Evolutionary conservation across 805 yeast genomes (phyloP).

Genomic region (Brettanomyces custersianus): DNA sequence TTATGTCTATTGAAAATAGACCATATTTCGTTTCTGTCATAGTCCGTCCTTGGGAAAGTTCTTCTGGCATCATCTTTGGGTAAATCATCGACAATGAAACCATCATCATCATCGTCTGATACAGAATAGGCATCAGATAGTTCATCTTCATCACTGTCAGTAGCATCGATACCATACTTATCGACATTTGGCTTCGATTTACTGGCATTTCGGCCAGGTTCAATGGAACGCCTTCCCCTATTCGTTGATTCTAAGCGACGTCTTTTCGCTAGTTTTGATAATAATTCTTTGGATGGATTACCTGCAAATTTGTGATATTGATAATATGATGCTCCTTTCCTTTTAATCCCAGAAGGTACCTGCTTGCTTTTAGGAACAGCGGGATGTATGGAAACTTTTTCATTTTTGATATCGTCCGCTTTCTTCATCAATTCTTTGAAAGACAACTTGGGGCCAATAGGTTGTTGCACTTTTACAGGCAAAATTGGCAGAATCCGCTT

Average conservation of each 20-base stretch:
- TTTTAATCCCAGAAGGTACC: background rate
- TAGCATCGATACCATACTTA: conserved; percentile 23
- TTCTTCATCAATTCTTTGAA: conserved; percentile 63
- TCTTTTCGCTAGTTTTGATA: background rate
- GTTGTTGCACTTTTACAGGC: conserved; percentile 6
- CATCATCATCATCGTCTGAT: conserved; percentile 34
- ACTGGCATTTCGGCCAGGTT: conserved; percentile 3
- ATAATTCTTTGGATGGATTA: conserved; percentile 1
- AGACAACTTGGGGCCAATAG: conserved; percentile 37
- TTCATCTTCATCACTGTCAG: conserved; percentile 26
- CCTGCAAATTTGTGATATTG: background rate
- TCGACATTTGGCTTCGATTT: conserved; percentile 14
- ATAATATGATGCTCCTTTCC: too few relatives aligned
- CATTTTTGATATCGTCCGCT: conserved; percentile 35
- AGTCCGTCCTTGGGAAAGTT: conserved; percentile 32
- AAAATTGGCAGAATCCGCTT: background rate
- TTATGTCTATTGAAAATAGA: conserved; percentile 65
- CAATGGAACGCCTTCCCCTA: conserved; percentile 1
- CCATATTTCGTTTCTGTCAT: conserved; percentile 87
- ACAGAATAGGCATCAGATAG: conserved; percentile 2
- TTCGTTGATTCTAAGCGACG: background rate
- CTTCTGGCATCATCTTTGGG: conserved; percentile 33
- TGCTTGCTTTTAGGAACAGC: background rate
- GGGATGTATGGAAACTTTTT: background rate
- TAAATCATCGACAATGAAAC: conserved; percentile 25